Base-by-base conservation (phyloP, 345 rosid genomes). In the Isatis tinctoria region DNA sequence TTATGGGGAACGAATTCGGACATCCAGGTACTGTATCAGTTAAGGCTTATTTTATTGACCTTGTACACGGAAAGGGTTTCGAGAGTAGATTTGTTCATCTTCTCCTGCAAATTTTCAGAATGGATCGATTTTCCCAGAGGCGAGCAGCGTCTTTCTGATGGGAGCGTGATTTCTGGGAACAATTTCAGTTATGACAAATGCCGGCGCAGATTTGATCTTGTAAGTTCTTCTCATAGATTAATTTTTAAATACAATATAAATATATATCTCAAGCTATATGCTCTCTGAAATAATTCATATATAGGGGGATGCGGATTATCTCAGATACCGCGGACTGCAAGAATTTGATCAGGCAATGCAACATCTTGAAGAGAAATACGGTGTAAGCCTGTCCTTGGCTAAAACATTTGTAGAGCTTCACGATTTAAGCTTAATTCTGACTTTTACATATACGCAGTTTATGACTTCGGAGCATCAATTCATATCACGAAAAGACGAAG, bases 51-150 rank as follows among this genome's bases (percentile, higher is more conserved):
- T 74, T 70, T 74, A 35, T 41, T n/a, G 52, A 41, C 52, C 33
- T 65, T 63, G 37, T 59, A 33, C 43, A 44, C 37, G 18, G 35
- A 54, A 27, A 16, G 8, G 8, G 32, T 8, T 36, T 26, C 22
- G 40, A 60, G 48, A 22, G 32, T 51, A 52, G 26, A 51, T 40
- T 59, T 67, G n/a, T 43, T 53, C 17, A 36, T 57, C 79, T 45
- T 71, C 60, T 40, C 72, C 40, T 77, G 62, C 45, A 48, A 49
- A 39, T 63, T 69, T 77, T 59, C 83, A 94, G 97, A 94, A 84
- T 94, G 98, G 98, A 91, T 94, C n/a, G 98, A 94, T 81, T 94
- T 94, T 70, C 98, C 96, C 33, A 88, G 96, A 81, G 96, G 89
- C 35, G 88, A 87, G n/a, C 97, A 87, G 79, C 87, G 16, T 33